Conservation (phyloP, 2,329 filamentous ascomycete genomes). For the Calonectria pseudoturangicola region DNA sequence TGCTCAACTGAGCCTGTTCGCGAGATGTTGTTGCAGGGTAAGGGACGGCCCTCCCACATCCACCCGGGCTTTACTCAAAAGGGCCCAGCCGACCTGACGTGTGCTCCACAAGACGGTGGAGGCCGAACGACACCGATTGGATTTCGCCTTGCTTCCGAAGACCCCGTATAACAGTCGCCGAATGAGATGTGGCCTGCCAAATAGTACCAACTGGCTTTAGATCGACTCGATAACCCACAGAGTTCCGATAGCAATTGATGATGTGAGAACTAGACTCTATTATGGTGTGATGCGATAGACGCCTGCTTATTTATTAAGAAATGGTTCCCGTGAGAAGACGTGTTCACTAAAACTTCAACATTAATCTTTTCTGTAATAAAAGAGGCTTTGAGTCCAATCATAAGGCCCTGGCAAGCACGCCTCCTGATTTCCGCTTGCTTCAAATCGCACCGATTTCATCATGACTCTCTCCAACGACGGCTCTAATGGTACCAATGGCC, state of each 20-base stretch:
- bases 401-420: background rate
- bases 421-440: background rate
- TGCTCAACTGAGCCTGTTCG: background rate
- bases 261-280: background rate
- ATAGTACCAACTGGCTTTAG: background rate
- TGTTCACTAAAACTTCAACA: background rate
- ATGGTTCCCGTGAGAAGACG: background rate
- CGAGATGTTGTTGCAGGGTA: background rate
- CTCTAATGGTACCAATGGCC: background rate
- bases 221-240: background rate
- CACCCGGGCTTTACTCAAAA: background rate
- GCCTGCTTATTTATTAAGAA: conserved; percentile 1
- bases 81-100: background rate
- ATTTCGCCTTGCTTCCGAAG: background rate
- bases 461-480: background rate
- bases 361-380: background rate
- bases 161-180: background rate
- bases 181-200: background rate
- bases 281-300: background rate
- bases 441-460: background rate
- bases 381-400: background rate
- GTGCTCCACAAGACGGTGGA: background rate
- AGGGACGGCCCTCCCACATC: background rate
- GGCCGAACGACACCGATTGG: conserved; percentile 1
- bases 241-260: background rate